Evolutionary conservation across 164 flowering plant genomes (phyloP), one percentile per base, ranked within the genome.

Genomic region (Brasenia schreberi): DNA sequence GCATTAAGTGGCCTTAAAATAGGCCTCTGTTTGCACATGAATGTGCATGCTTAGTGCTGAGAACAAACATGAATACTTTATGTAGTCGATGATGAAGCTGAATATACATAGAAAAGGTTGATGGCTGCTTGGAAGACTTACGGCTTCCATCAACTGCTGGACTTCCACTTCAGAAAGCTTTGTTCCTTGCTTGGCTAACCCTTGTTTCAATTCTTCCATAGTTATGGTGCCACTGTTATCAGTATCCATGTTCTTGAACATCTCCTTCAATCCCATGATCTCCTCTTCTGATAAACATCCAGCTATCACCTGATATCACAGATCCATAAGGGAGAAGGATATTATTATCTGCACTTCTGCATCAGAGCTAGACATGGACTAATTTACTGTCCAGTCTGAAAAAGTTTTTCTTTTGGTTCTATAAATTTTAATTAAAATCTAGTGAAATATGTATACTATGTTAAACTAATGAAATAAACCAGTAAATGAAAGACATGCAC

Each of bases 201-300:
- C 98, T 62, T 82, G 89, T 64, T 85, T 88, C 64, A 92, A 81
- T 72, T 92, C 98, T 74, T 89, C 98, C 18, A 89, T 77, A n/a
- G 96, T 92, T 70, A 89, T 92, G 0, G 95, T 92, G 5, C 98
- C 98, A 69, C 89, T 89, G 66, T 81, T 85, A 62, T 92, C 98
- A 0, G 92, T 77, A 66, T 92, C 98, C 79, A 92, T 92, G 70
- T 81, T 79, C 77, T 79, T 89, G 80, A 90, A 92, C 98, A 92
- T 92, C 68, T 82, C 75, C 69, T 92, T 92, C 72, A 92, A 63
- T 61, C 97, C 98, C 82, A 76, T 90, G 72, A 92, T 92, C 75
- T 92, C 98, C 79, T 92, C 98, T 73, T 92, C 96, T 16, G 98
- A 92, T 49, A 92, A 70, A 66, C 92, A 88, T 1, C 95, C 98